phyloP scores from a whole-genome alignment of 1,139 yeast species.

The Yamadazyma pseudoaaseri region DNA sequence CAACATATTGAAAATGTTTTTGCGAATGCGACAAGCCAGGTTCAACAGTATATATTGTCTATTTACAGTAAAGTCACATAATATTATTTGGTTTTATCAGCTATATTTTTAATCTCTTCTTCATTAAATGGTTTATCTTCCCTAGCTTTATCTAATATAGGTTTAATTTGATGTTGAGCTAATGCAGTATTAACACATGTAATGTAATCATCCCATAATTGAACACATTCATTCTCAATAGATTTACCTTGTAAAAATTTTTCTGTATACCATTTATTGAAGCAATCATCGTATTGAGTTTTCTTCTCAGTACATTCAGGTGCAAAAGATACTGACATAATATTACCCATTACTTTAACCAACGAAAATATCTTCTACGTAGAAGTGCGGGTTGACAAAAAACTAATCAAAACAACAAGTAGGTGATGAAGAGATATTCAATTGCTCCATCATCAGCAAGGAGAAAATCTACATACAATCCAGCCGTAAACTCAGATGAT shows the following conservation, averaged over 20 bases:
- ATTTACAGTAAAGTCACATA: no score
- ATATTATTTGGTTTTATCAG: no score
- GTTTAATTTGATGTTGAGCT: conserved; percentile 68
- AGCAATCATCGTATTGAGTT: conserved; percentile 85
- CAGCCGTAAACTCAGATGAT: conserved; percentile 9
- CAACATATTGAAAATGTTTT: conserved; percentile 25
- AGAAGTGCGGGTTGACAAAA: no score
- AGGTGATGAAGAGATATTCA: conserved; percentile 37
- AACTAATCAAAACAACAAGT: background rate
- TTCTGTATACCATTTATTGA: conserved; percentile 94
- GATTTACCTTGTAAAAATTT: conserved; percentile 73
- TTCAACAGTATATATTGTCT: no score
- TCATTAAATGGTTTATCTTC: conserved; percentile 78
- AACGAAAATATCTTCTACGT: no score
- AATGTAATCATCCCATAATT: conserved; percentile 83
- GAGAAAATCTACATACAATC: conserved; percentile 29
- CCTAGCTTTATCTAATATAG: conserved; percentile 89
- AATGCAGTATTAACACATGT: conserved; percentile 80
- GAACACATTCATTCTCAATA: conserved; percentile 83
- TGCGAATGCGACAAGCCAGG: background rate
- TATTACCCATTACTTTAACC: conserved; percentile 70
- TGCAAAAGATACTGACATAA: conserved; percentile 91
- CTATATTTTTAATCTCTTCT: no score
- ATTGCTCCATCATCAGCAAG: conserved; percentile 41
- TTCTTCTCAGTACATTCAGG: conserved; percentile 93